A percentile compares a stretch with the other conserved stretches of the same genome.
Conservation (phyloP, 176 grass and related monocot genomes). For the Sorghum bicolor region Sorghum_bicolor_NCBIv3 NC_012875.2:52739001-52739500, state of each 20-base stretch:
- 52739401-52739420: conserved; percentile 52
- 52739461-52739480: conserved; percentile 41
- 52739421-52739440: conserved; percentile 62
- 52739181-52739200: conserved; percentile 37
- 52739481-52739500: conserved; percentile 32
- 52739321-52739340: not conserved
- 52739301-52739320: conserved; percentile 56
- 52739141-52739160: conserved; percentile 90
- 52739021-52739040: not conserved
- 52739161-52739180: conserved; percentile 39
- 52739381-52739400: conserved; percentile 64
- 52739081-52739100: conserved; percentile 85
- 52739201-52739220: conserved; percentile 21
- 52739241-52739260: conserved; percentile 94
- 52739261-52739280: conserved; percentile 91
- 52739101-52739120: conserved; percentile 91
- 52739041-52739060: not conserved
- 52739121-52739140: conserved; percentile 85
- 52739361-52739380: not conserved
- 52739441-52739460: conserved; percentile 86
- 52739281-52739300: conserved; percentile 62
- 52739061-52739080: conserved; percentile 95
- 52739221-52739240: conserved; percentile 71
- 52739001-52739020: not conserved
- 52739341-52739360: not conserved